phyloP scores from a whole-genome alignment of 164 flowering plant species.

The Nymphaea colorata region DNA sequence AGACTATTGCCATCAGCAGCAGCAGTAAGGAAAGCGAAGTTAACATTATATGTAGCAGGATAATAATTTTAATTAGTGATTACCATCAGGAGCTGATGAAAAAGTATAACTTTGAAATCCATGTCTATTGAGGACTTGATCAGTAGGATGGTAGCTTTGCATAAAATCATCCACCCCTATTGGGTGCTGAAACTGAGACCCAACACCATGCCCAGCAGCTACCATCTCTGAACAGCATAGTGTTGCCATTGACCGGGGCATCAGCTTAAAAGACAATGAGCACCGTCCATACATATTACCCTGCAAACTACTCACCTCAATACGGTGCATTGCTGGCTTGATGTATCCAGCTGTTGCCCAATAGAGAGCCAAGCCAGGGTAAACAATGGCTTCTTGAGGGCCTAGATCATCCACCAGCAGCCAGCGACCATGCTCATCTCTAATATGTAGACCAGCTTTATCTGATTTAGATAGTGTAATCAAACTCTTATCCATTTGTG shows the following conservation, averaged over 20 bases:
- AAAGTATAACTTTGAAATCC: slow-evolving; percentile 45
- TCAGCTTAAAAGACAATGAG: slow-evolving; percentile 78
- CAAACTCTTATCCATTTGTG: slow-evolving; percentile 69
- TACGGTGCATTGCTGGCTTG: slow-evolving; percentile 60
- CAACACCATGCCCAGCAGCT: slow-evolving; percentile 94
- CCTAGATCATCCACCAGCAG: slow-evolving; percentile 87
- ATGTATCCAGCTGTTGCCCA: slow-evolving; percentile 94
- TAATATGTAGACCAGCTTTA: slow-evolving; percentile 66
- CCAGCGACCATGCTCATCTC: slow-evolving; percentile 80
- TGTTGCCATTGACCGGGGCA: slow-evolving; percentile 89
- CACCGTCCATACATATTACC: slow-evolving; percentile 69
- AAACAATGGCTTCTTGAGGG: slow-evolving; percentile 82
- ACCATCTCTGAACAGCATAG: slow-evolving; percentile 90
- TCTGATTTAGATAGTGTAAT: slow-evolving; percentile 75
- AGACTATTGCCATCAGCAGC: too few relatives aligned
- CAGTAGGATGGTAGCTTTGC: slow-evolving; percentile 76
- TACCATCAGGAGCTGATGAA: slow-evolving; percentile 67
- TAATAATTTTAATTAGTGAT: too few relatives aligned
- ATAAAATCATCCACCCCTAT: slow-evolving; percentile 93
- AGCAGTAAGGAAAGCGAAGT: too few relatives aligned
- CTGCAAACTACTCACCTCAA: slow-evolving; percentile 47
- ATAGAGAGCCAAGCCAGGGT: slow-evolving; percentile 90
- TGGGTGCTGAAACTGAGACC: slow-evolving; percentile 92
- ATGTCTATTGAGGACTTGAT: slow-evolving; percentile 52
- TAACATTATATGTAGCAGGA: too few relatives aligned